Evolutionary conservation across 2,329 filamentous ascomycete species (phyloP).

Genomic region (Elsinoe fawcettii): DNA sequence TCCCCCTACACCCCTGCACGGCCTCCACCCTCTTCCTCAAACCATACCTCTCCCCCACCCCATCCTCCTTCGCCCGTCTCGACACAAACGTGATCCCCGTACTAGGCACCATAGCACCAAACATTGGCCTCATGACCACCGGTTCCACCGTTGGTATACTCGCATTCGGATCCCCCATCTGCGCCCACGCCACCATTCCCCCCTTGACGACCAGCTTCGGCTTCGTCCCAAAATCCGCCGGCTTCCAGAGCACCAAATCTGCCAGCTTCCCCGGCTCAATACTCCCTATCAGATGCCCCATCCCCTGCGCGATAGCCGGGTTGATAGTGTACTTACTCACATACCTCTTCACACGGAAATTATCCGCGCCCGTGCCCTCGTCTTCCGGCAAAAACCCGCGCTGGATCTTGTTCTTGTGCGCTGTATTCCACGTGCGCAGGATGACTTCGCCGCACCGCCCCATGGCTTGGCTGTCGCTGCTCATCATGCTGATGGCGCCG

Average conservation of each 20-base stretch:
- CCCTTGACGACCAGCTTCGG: constrained; percentile 76
- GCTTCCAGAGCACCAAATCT: constrained; percentile 81
- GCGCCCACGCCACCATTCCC: constrained; percentile 71
- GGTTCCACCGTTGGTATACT: constrained; percentile 83
- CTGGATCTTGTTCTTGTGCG: constrained; percentile 91
- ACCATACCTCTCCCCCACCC: constrained; percentile 62
- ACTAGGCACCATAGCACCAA: constrained; percentile 62
- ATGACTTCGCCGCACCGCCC: constrained; percentile 92
- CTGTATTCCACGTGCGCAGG: constrained; percentile 90
- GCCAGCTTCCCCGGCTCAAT: constrained; percentile 85
- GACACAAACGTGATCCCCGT: constrained; percentile 81
- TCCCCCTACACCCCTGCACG: constrained; percentile 64
- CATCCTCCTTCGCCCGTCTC: constrained; percentile 58
- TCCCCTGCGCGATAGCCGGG: constrained; percentile 82
- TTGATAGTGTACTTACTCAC: constrained; percentile 96
- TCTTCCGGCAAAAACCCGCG: constrained; percentile 71
- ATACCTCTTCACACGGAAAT: constrained; percentile 86
- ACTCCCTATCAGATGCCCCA: constrained; percentile 77
- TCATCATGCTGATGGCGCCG: constrained; percentile 97
- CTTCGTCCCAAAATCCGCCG: constrained; percentile 79
- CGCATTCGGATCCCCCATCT: constrained; percentile 59
- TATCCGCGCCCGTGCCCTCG: constrained; percentile 70
- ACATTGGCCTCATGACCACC: constrained; percentile 78
- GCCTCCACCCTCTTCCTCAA: constrained; percentile 73
- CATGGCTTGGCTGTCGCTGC: constrained; percentile 92